A percentile compares a stretch with the other conserved stretches of the same genome.
phyloP scores from a whole-genome alignment of 176 grass and related monocot genomes.

The Sorghum bicolor region Sorghum_bicolor_NCBIv3 NC_012870.2:12501-13000 shows the following conservation, averaged over 20 bases:
- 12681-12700: conserved; percentile 93
- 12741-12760: conserved; percentile 99
- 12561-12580: not conserved
- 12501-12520: not conserved
- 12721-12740: conserved; percentile 93
- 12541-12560: not conserved
- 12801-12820: conserved; percentile 9
- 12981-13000: conserved; percentile 99
- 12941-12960: conserved; percentile 88
- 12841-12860: not conserved
- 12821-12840: conserved; percentile 28
- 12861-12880: not conserved
- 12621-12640: not conserved
- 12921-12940: conserved; percentile 96
- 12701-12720: conserved; percentile 96
- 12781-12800: conserved; percentile 56
- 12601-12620: not conserved
- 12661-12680: not conserved
- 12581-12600: not conserved
- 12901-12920: conserved; percentile 93
- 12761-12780: conserved; percentile 96
- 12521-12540: not conserved
- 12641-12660: not conserved
- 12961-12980: conserved; percentile 80
- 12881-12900: conserved; percentile 65